A percentile compares a stretch with the other conserved stretches of the same genome.
Conservation (phyloP, 305 asterid species). For the Solanum hybrid region DNA sequence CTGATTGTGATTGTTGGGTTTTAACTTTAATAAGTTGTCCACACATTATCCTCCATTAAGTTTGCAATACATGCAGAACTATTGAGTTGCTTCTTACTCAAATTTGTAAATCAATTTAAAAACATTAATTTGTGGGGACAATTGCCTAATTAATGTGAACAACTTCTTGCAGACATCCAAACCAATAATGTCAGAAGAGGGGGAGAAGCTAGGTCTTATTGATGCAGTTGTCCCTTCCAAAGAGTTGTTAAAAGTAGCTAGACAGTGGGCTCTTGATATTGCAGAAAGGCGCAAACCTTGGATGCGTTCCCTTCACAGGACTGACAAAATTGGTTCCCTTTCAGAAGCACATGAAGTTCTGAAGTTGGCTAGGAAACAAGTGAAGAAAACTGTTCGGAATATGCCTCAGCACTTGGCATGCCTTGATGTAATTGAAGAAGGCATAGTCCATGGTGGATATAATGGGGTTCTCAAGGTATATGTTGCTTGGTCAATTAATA, state of each 20-base stretch:
- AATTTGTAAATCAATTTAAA: not conserved
- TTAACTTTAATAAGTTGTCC: conserved; percentile 1
- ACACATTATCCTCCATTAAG: not conserved
- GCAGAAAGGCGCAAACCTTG: conserved; percentile 68
- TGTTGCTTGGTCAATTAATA: conserved; percentile 10
- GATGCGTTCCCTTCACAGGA: conserved; percentile 72
- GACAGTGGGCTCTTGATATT: conserved; percentile 79
- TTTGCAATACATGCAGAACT: not conserved
- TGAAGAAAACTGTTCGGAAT: conserved; percentile 50
- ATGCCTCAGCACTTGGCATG: conserved; percentile 87
- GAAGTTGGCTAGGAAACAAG: conserved; percentile 61
- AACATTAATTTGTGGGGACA: not conserved
- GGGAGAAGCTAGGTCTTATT: conserved; percentile 71
- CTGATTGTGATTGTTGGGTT: not conserved
- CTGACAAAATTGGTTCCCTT: conserved; percentile 70
- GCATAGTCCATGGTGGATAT: conserved; percentile 82
- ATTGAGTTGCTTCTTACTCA: not conserved
- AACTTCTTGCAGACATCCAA: conserved; percentile 53
- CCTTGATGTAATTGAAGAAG: conserved; percentile 83
- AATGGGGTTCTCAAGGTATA: conserved; percentile 75
- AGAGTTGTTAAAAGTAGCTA: conserved; percentile 60
- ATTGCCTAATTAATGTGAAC: not conserved
- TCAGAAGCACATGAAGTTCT: conserved; percentile 51
- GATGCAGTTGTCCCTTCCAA: conserved; percentile 70
- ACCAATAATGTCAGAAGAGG: conserved; percentile 75